A percentile compares a stretch with the other conserved stretches of the same genome.
phyloP scores from a whole-genome alignment of 2,329 filamentous ascomycete species.

The Colletotrichum higginsianum region DNA sequence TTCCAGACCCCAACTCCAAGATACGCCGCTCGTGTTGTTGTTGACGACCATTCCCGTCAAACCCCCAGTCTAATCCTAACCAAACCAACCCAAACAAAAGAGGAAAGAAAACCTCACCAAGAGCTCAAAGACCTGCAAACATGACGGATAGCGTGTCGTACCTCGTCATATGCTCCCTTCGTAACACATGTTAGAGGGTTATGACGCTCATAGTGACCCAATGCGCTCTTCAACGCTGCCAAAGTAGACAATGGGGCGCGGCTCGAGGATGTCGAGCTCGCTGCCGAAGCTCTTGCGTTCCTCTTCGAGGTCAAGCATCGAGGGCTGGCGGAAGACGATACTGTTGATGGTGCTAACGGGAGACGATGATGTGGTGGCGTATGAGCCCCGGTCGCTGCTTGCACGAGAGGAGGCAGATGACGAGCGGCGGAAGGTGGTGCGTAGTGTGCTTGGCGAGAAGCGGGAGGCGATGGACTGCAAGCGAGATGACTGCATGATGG shows the following conservation, averaged over 20 bases:
- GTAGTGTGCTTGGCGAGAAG: constrained; percentile 65
- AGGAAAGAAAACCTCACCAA: not conserved
- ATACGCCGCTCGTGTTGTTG: constrained; percentile 20
- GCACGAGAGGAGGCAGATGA: constrained; percentile 61
- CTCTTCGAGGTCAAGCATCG: constrained; percentile 70
- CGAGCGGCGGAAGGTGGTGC: constrained; percentile 68
- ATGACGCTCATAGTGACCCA: constrained; percentile 45
- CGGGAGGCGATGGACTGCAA: constrained; percentile 66
- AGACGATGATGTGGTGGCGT: constrained; percentile 61
- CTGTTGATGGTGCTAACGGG: constrained; percentile 69
- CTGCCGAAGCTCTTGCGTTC: constrained; percentile 67
- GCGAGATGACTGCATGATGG: constrained; percentile 63
- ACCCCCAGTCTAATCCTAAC: constrained; percentile 6
- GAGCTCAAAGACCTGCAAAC: constrained; percentile 15
- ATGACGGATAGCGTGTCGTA: constrained; percentile 8
- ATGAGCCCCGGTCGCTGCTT: constrained; percentile 59
- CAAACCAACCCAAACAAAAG: not conserved
- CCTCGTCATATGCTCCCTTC: not conserved
- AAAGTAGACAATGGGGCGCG: constrained; percentile 75
- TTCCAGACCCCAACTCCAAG: constrained; percentile 19
- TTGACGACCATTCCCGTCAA: constrained; percentile 11
- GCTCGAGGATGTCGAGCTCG: constrained; percentile 72
- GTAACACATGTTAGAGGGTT: constrained; percentile 1
- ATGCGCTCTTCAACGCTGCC: constrained; percentile 75
- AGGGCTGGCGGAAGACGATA: constrained; percentile 71